A percentile compares a stretch with the other conserved stretches of the same genome.
These are phyloP conservation scores for Micractinium conductrix DNA, from an alignment of 139 green algal species.

Conservation along the genomic window DNA sequence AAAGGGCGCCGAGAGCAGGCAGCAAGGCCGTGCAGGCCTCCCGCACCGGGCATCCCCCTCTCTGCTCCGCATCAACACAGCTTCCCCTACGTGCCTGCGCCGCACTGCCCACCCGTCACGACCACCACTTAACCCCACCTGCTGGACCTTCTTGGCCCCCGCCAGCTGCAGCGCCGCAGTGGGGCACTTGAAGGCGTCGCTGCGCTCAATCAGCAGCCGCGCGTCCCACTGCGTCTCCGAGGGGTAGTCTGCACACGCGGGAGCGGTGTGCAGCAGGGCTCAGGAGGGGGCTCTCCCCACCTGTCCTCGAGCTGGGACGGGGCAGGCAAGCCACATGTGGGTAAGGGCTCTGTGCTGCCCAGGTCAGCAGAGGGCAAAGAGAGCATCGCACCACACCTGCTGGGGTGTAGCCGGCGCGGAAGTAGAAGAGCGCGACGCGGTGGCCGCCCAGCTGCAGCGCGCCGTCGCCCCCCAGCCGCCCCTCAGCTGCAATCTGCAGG, in stretches of 20 bases:
- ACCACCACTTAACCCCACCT: slow-evolving; percentile 44
- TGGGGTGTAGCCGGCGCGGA: slow-evolving; percentile 91
- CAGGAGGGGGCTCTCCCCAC: too few relatives aligned
- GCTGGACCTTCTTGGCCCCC: slow-evolving; percentile 96
- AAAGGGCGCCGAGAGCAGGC: background rate
- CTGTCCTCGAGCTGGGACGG: too few relatives aligned
- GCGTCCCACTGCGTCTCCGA: slow-evolving; percentile 81
- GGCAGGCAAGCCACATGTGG: too few relatives aligned
- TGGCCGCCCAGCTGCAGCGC: background rate
- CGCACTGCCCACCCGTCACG: background rate
- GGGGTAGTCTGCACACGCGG: slow-evolving; percentile 94
- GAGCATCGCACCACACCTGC: too few relatives aligned
- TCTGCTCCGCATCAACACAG: background rate
- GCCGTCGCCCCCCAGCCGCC: background rate
- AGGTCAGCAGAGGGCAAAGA: too few relatives aligned
- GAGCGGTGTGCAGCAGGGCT: too few relatives aligned
- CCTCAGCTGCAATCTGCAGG: slow-evolving; percentile 5
- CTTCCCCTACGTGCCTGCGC: slow-evolving; percentile 22
- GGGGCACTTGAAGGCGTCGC: slow-evolving; percentile 86
- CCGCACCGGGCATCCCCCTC: background rate
- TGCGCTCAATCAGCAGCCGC: slow-evolving; percentile 80
- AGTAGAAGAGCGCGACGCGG: slow-evolving; percentile 70
- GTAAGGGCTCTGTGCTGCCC: too few relatives aligned
- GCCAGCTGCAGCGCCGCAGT: slow-evolving; percentile 91
- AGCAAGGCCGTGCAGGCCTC: background rate